A percentile compares a stretch with the other conserved stretches of the same genome.
These are phyloP conservation scores for Dimocarpus longan DNA, from an alignment of 345 rosid species.

Conservation along the genomic window DNA sequence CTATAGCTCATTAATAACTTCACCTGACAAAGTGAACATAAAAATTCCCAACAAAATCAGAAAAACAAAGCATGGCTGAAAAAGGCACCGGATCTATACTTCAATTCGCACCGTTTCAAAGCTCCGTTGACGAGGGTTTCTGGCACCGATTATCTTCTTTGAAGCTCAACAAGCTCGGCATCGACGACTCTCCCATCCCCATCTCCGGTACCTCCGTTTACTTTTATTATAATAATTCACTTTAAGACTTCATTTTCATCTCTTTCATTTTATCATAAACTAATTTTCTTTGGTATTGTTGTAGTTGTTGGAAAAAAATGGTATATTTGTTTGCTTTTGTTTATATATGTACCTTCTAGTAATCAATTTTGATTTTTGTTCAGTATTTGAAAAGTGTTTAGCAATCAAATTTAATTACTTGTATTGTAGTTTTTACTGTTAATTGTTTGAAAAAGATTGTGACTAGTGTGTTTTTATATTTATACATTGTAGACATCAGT, in stretches of 20 bases:
- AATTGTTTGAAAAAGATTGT: too few species aligned
- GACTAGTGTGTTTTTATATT: too few species aligned
- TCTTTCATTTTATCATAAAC: not conserved
- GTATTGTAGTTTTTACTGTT: not conserved
- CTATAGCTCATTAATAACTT: not conserved
- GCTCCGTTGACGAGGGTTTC: slow-evolving; percentile 87
- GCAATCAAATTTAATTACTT: not conserved
- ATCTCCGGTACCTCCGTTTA: slow-evolving; percentile 54
- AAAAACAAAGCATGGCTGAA: slow-evolving; percentile 23
- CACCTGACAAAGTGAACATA: not conserved
- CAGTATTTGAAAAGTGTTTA: not conserved
- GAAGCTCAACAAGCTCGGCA: slow-evolving; percentile 83
- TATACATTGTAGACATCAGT: too few species aligned
- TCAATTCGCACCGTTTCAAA: slow-evolving; percentile 77
- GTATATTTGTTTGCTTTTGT: not conserved
- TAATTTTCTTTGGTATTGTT: not conserved
- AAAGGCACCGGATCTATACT: slow-evolving; percentile 46
- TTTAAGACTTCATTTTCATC: not conserved
- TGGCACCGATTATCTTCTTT: slow-evolving; percentile 88
- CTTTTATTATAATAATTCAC: not conserved
- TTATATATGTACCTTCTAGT: not conserved
- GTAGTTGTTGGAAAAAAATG: not conserved
- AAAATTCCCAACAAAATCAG: not conserved
- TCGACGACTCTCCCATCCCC: slow-evolving; percentile 87
- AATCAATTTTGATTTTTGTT: not conserved